phyloP scores from a whole-genome alignment of 257 asterid genomes.

The Solanum paucissectum region DNA sequence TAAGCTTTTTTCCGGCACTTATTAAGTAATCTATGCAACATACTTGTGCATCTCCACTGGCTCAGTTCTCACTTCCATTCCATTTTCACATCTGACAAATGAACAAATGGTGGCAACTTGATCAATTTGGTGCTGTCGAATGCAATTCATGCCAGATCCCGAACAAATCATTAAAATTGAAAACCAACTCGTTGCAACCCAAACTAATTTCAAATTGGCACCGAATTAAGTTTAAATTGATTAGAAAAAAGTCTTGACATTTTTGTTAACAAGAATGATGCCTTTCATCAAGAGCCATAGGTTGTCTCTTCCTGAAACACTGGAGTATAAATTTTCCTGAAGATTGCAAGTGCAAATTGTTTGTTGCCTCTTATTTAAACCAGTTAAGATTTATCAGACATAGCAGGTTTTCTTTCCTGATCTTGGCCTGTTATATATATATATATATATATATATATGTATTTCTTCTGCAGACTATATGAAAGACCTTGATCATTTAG shows the following conservation, averaged over 20 bases:
- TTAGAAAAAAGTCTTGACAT: neutral
- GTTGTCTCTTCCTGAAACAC: neutral
- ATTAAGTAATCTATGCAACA: neutral
- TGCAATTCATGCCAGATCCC: neutral
- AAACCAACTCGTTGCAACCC: neutral
- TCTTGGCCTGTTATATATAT: neutral
- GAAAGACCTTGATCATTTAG: constrained; percentile 54
- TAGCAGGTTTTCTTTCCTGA: neutral
- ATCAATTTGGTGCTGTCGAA: neutral
- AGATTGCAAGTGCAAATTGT: neutral
- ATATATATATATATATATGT: no score
- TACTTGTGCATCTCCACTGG: neutral
- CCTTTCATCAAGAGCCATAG: neutral
- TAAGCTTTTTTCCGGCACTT: neutral
- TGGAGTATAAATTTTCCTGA: neutral
- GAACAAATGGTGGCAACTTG: neutral
- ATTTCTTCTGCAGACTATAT: constrained; percentile 34
- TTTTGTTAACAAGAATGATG: neutral
- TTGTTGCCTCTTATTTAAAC: neutral
- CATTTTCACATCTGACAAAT: neutral
- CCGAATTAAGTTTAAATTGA: neutral
- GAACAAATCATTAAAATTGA: neutral
- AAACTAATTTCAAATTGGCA: neutral
- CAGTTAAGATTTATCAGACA: neutral
- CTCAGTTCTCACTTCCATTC: neutral